These are phyloP conservation scores for Leavenworthia alabamica DNA, from an alignment of 345 rosid species.

Conservation along the genomic window DNA sequence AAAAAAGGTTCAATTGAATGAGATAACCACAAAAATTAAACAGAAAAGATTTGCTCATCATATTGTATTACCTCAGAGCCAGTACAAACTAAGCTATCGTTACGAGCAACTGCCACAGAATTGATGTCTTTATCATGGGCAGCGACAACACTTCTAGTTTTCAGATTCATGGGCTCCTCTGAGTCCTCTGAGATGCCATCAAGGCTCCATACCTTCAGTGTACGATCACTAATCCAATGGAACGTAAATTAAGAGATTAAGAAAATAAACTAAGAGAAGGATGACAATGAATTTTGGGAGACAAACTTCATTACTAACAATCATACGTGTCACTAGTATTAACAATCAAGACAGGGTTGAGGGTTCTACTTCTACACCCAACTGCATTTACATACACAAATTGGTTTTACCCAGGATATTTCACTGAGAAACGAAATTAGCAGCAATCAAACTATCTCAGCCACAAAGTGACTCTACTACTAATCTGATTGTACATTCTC, in stretches of 20 bases:
- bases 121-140: conserved; percentile 94
- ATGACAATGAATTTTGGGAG: neutral
- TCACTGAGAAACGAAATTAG: neutral
- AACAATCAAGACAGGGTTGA: conserved; percentile 15
- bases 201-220: conserved; percentile 87
- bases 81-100: conserved; percentile 84
- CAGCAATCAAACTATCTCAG: neutral
- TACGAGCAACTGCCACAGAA: conserved; percentile 80
- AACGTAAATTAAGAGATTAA: conserved; percentile 9
- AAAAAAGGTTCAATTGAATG: neutral
- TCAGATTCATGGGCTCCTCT: conserved; percentile 60
- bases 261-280: neutral
- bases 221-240: conserved; percentile 63
- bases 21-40: conserved; percentile 1
- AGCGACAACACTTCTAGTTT: conserved; percentile 81
- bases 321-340: neutral
- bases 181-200: conserved; percentile 56
- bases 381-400: neutral
- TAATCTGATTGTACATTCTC: neutral
- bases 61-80: conserved; percentile 74
- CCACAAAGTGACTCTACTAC: neutral
- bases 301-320: neutral
- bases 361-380: conserved; percentile 6
- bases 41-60: neutral
- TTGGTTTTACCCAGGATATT: conserved; percentile 7